These are phyloP conservation scores for Hemerocallis citrina DNA, from an alignment of 106 monocot genomes.

Conservation along the genomic window DNA sequence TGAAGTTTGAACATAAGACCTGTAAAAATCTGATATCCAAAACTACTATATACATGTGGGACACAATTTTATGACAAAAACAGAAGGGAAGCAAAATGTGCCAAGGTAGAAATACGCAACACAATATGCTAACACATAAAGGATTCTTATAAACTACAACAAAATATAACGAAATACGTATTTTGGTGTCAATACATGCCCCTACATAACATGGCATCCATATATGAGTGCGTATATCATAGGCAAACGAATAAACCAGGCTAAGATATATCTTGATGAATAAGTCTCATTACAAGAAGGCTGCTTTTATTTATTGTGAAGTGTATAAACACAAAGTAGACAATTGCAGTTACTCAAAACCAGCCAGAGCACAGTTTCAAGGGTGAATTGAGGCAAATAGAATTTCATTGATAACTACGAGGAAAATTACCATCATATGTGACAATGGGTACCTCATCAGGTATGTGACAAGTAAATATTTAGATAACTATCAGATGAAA, in stretches of 20 bases:
- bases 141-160: neutral
- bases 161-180: too few relatives aligned
- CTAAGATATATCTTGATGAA: neutral
- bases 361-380: neutral
- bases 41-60: too few relatives aligned
- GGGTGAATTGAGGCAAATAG: neutral
- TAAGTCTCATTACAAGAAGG: neutral
- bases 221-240: neutral
- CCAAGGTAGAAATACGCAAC: too few relatives aligned
- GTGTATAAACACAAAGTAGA: neutral
- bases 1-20: too few relatives aligned
- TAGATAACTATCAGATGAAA: neutral
- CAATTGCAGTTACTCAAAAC: neutral
- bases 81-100: too few relatives aligned
- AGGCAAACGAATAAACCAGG: neutral
- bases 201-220: neutral
- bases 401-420: neutral
- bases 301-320: neutral
- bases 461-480: neutral
- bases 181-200: neutral
- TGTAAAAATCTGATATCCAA: too few relatives aligned
- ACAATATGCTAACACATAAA: neutral
- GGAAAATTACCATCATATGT: neutral
- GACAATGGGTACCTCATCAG: neutral
- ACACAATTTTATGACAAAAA: too few relatives aligned